A percentile compares a stretch with the other conserved stretches of the same genome.
Conservation (phyloP, 169 alveolate species). For the Cystoisospora suis region DNA sequence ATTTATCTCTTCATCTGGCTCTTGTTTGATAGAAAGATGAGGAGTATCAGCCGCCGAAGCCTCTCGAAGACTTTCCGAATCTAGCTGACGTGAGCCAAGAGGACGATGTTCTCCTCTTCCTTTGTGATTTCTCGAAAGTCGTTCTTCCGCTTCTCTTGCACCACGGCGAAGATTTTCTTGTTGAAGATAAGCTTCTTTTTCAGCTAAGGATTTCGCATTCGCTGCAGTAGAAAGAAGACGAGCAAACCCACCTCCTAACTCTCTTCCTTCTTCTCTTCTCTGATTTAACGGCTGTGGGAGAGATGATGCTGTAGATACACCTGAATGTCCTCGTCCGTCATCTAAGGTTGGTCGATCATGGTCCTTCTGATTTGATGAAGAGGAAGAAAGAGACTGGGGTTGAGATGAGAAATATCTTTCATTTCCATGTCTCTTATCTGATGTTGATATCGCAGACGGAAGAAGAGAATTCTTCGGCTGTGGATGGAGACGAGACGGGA, state of each 20-base stretch:
- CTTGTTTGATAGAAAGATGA: too few relatives aligned
- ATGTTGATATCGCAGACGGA: too few relatives aligned
- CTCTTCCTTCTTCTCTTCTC: background rate
- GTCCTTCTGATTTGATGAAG: too few relatives aligned
- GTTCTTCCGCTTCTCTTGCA: background rate
- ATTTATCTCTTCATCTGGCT: background rate
- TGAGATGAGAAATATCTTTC: too few relatives aligned
- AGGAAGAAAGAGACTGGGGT: too few relatives aligned
- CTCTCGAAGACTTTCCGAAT: background rate
- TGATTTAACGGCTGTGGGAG: background rate
- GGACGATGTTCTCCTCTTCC: background rate
- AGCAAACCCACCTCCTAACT: background rate
- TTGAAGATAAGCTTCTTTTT: background rate
- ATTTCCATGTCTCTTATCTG: too few relatives aligned
- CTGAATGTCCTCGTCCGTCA: too few relatives aligned
- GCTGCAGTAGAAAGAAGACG: slow-evolving; percentile 4
- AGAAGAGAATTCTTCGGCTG: too few relatives aligned
- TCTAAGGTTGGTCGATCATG: too few relatives aligned
- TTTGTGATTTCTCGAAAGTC: background rate
- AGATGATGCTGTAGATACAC: too few relatives aligned
- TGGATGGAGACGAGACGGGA: too few relatives aligned
- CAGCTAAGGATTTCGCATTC: background rate
- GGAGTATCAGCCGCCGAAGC: background rate
- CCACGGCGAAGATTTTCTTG: background rate
- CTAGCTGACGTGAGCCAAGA: background rate